Conservation (phyloP, 2,329 filamentous ascomycete species). For the Paramyrothecium roridum region DNA sequence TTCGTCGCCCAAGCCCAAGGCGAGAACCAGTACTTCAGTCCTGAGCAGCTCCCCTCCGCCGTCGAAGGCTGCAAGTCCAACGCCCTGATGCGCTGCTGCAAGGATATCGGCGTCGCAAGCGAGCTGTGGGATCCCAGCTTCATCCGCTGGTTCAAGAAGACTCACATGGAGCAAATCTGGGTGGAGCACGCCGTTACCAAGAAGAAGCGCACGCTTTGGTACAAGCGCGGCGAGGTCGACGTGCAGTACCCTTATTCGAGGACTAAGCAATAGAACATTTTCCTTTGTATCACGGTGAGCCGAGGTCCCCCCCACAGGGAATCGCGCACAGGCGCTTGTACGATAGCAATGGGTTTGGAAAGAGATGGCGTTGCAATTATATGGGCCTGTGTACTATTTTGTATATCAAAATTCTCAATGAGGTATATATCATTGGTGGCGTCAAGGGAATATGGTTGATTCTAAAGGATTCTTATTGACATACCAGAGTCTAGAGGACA, state of each 20-base stretch:
- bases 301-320: too few relatives aligned
- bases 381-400: too few relatives aligned
- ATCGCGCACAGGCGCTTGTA: too few relatives aligned
- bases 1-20: conserved; percentile 90
- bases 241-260: conserved; percentile 60
- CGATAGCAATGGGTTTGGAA: too few relatives aligned
- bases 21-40: conserved; percentile 89
- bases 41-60: conserved; percentile 87
- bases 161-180: conserved; percentile 75
- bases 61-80: conserved; percentile 98
- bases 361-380: too few relatives aligned
- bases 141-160: conserved; percentile 76
- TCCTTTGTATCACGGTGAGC: too few relatives aligned
- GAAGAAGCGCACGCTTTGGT: conserved; percentile 85
- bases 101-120: conserved; percentile 90
- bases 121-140: conserved; percentile 96
- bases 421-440: too few relatives aligned
- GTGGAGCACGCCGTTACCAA: conserved; percentile 85
- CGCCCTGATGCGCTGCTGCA: conserved; percentile 96
- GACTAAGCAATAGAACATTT: conserved; percentile 5
- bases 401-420: too few relatives aligned
- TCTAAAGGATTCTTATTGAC: too few relatives aligned
- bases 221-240: conserved; percentile 74
- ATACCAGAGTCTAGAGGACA: too few relatives aligned
- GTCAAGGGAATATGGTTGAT: too few relatives aligned